Conservation (phyloP, 768 basidiomycete genomes). For the Pisolithus tinctorius region DNA sequence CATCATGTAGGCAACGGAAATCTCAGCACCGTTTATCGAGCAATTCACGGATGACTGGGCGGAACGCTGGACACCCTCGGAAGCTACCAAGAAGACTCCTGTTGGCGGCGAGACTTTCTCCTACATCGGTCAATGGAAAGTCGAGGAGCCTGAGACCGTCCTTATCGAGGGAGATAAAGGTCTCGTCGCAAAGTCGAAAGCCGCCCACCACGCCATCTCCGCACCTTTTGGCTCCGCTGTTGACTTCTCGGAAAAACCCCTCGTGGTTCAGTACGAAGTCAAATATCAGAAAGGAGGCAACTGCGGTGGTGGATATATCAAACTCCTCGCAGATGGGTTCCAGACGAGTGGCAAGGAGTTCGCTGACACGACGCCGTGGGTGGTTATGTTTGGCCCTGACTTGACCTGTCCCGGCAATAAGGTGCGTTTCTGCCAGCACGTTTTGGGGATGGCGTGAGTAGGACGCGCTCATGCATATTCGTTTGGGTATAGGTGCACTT, state of each 20-base stretch:
- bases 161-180: slow-evolving; percentile 83
- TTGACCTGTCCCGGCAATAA: slow-evolving; percentile 88
- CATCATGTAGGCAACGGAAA: slow-evolving; percentile 51
- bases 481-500: slow-evolving; percentile 71
- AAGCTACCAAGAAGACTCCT: slow-evolving; percentile 97
- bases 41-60: slow-evolving; percentile 93
- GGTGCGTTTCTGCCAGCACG: slow-evolving; percentile 34
- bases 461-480: not conserved
- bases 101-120: slow-evolving; percentile 94
- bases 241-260: slow-evolving; percentile 75
- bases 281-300: slow-evolving; percentile 99
- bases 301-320: slow-evolving; percentile 98
- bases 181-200: slow-evolving; percentile 93
- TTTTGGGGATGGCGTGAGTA: not conserved
- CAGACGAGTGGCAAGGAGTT: slow-evolving; percentile 91
- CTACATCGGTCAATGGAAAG: slow-evolving; percentile 95
- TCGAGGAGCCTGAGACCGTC: slow-evolving; percentile 77
- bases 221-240: slow-evolving; percentile 76
- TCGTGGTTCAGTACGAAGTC: slow-evolving; percentile 98
- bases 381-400: slow-evolving; percentile 97
- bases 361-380: slow-evolving; percentile 89
- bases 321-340: slow-evolving; percentile 91
- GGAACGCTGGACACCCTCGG: slow-evolving; percentile 91
- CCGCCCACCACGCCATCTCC: slow-evolving; percentile 98
- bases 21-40: slow-evolving; percentile 90